These are phyloP conservation scores for Lepidium didymum DNA, from an alignment of 345 rosid genomes.

Conservation along the genomic window DNA sequence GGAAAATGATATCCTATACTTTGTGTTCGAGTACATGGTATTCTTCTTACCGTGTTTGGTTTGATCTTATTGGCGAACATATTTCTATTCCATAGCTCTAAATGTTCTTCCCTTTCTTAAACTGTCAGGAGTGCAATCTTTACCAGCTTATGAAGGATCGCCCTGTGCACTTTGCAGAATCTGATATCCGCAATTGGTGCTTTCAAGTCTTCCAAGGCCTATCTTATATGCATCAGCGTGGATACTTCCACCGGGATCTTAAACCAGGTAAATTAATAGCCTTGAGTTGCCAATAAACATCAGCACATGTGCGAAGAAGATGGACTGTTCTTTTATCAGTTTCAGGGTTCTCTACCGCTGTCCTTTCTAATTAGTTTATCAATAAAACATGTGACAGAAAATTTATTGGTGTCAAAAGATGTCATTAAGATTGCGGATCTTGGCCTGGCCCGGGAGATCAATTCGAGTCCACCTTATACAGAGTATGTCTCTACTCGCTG, in stretches of 20 bases:
- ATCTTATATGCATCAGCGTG: conserved; percentile 86
- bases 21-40: conserved; percentile 97
- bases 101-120: neutral
- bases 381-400: conserved; percentile 42
- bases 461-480: conserved; percentile 80
- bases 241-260: conserved; percentile 96
- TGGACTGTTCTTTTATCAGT: neutral
- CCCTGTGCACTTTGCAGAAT: conserved; percentile 63
- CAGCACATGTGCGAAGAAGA: neutral
- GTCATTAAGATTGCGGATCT: conserved; percentile 91
- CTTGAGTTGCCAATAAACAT: neutral
- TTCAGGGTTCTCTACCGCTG: neutral
- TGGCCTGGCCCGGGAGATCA: conserved; percentile 88
- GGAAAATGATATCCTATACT: conserved; percentile 77
- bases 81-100: neutral
- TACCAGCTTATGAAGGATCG: conserved; percentile 90
- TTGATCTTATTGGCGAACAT: neutral
- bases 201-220: conserved; percentile 98
- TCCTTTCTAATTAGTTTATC: neutral
- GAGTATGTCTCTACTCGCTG: conserved; percentile 95
- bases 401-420: conserved; percentile 69
- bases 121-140: conserved; percentile 71
- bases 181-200: conserved; percentile 84
- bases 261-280: conserved; percentile 72
- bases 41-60: conserved; percentile 1